Conservation (phyloP, 495 filamentous ascomycete genomes). For the Thermochaetoides thermophila region DNA sequence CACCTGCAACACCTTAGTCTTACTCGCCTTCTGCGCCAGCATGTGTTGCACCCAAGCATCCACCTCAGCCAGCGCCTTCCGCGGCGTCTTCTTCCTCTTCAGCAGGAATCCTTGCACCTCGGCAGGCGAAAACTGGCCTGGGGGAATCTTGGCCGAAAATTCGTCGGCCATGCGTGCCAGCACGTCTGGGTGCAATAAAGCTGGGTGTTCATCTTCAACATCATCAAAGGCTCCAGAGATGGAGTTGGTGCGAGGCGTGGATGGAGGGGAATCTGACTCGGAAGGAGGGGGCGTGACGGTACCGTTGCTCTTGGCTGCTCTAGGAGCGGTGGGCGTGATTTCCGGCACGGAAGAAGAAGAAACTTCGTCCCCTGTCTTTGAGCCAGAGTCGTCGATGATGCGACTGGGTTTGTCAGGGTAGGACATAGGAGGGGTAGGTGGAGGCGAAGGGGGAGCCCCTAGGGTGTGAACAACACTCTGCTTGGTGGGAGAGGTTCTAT, state of each 20-base stretch:
- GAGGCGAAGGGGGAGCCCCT: neutral
- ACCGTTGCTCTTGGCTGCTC: neutral
- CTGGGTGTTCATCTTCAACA: neutral
- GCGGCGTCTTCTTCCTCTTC: constrained; percentile 46
- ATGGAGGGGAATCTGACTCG: neutral
- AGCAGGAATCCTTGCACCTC: constrained; percentile 59
- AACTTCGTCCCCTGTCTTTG: neutral
- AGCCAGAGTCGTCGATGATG: neutral
- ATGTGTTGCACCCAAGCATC: constrained; percentile 39
- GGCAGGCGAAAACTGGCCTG: constrained; percentile 43
- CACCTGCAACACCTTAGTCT: constrained; percentile 22
- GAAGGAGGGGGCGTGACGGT: too few species aligned
- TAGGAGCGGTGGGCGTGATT: neutral
- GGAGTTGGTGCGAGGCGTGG: neutral
- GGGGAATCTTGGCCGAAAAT: constrained; percentile 35
- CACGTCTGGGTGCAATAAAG: constrained; percentile 9
- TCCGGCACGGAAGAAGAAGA: neutral
- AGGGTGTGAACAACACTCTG: neutral
- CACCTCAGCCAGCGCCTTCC: constrained; percentile 39
- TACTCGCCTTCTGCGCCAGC: constrained; percentile 27
- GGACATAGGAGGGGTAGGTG: constrained; percentile 1
- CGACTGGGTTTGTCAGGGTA: neutral
- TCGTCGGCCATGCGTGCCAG: constrained; percentile 25
- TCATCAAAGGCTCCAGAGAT: neutral
- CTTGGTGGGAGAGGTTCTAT: too few species aligned